phyloP scores from a whole-genome alignment of 805 yeast species.

The Myxozyma udenii region DNA sequence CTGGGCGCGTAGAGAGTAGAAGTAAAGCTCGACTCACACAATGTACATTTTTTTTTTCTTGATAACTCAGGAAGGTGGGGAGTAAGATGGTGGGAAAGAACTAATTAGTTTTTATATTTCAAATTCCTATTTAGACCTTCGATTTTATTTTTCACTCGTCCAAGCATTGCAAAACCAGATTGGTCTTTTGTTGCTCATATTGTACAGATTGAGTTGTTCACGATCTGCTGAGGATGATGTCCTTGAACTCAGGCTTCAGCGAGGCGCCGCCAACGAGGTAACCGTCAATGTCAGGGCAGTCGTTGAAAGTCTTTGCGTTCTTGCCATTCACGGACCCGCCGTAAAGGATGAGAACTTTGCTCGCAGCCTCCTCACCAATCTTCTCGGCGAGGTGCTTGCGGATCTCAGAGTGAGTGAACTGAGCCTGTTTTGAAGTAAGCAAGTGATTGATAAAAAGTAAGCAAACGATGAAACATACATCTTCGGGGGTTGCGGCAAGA shows the following conservation, averaged over 20 bases:
- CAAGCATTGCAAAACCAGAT: no score
- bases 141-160: no score
- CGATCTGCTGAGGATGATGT: slow-evolving; percentile 63
- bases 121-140: no score
- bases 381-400: slow-evolving; percentile 76
- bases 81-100: no score
- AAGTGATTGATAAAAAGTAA: neutral
- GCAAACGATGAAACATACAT: no score
- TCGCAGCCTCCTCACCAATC: slow-evolving; percentile 77
- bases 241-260: slow-evolving; percentile 94
- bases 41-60: no score
- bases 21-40: no score
- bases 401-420: slow-evolving; percentile 85
- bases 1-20: slow-evolving; percentile 56
- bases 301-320: slow-evolving; percentile 87
- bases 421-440: no score
- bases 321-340: slow-evolving; percentile 98
- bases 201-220: no score
- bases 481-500: slow-evolving; percentile 96
- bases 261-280: slow-evolving; percentile 99
- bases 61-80: no score
- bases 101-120: no score
- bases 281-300: slow-evolving; percentile 92
- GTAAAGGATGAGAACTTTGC: slow-evolving; percentile 81
- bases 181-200: no score